A percentile compares a stretch with the other conserved stretches of the same genome.
Conservation (phyloP, 1,284 basidiomycete genomes). For the Malassezia cuniculi region DNA sequence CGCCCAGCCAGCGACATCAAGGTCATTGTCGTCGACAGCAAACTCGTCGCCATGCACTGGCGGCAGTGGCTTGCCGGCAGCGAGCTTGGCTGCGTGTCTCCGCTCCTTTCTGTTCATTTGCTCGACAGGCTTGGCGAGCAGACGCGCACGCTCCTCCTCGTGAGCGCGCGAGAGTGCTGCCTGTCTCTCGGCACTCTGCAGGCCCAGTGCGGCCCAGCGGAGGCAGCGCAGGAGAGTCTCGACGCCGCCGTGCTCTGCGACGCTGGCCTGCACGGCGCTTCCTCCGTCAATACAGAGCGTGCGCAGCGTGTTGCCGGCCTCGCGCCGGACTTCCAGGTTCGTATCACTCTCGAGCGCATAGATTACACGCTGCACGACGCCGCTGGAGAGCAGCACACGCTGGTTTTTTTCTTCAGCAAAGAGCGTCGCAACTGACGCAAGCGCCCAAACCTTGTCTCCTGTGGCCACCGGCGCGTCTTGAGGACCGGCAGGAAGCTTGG, state of each 20-base stretch:
- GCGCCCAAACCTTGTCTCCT: conserved; percentile 37
- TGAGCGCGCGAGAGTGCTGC: conserved; percentile 7
- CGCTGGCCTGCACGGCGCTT: conserved; percentile 20
- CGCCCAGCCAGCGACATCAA: conserved; percentile 11
- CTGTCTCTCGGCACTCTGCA: conserved; percentile 13
- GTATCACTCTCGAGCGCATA: conserved; percentile 25
- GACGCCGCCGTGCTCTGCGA: conserved; percentile 27
- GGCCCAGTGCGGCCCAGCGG: conserved; percentile 26
- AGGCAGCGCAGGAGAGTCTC: conserved; percentile 21
- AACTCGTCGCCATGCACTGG: conserved; percentile 15
- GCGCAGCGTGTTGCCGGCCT: conserved; percentile 39
- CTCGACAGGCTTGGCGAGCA: conserved; percentile 30
- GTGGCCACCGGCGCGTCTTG: conserved; percentile 12
- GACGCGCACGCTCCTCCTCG: conserved; percentile 17
- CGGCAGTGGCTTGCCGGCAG: conserved; percentile 19
- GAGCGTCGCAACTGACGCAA: conserved; percentile 31
- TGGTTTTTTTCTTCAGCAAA: conserved; percentile 24
- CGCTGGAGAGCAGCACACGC: conserved; percentile 19
- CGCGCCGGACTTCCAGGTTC: conserved; percentile 29
- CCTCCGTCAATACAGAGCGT: conserved; percentile 39
- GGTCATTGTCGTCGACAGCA: conserved; percentile 8
- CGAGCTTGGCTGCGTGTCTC: conserved; percentile 34
- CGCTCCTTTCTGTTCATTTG: conserved; percentile 44
- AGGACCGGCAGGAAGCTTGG: conserved; percentile 18
- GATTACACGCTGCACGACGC: conserved; percentile 28